Percentiles rank a stretch among this genome's conserved stretches.
These are phyloP conservation scores for Aspergillus affinis DNA, from an alignment of 495 filamentous ascomycete genomes.

Conservation along the genomic window DNA sequence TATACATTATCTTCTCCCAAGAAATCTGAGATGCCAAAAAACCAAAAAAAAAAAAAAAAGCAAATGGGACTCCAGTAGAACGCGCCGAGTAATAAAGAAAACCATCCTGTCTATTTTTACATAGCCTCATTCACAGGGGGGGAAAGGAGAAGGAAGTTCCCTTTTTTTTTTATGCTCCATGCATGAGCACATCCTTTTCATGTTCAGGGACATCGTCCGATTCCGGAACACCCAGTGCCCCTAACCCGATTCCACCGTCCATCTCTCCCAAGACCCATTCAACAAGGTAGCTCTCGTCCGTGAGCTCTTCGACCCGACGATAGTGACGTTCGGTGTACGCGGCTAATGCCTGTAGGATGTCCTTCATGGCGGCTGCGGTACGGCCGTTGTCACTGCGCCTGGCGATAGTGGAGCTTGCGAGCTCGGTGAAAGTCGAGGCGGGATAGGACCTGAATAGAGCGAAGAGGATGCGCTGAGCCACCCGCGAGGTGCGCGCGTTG, in stretches of 20 bases:
- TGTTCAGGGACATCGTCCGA: conserved; percentile 31
- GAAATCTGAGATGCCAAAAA: conserved; percentile 9
- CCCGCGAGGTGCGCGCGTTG: conserved; percentile 78
- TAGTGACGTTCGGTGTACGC: conserved; percentile 93
- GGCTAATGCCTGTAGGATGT: conserved; percentile 77
- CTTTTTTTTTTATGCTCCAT: conserved; percentile 29
- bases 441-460: conserved; percentile 77
- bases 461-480: conserved; percentile 84
- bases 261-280: conserved; percentile 92
- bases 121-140: conserved; percentile 17
- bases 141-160: background rate
- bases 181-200: conserved; percentile 49
- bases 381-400: conserved; percentile 35
- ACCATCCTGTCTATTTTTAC: conserved; percentile 24
- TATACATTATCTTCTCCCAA: conserved; percentile 14
- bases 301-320: conserved; percentile 77
- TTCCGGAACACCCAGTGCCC: conserved; percentile 29
- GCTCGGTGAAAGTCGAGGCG: conserved; percentile 66
- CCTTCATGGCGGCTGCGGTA: conserved; percentile 67
- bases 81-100: conserved; percentile 20
- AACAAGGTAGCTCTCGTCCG: conserved; percentile 92
- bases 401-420: conserved; percentile 50
- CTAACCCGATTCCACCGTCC: conserved; percentile 62
- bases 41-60: conserved; percentile 17
- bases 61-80: conserved; percentile 21